Percentiles rank a stretch among this genome's conserved stretches.
phyloP scores from a whole-genome alignment of 148 eudicot genomes.

The Talinum fruticosum region DNA sequence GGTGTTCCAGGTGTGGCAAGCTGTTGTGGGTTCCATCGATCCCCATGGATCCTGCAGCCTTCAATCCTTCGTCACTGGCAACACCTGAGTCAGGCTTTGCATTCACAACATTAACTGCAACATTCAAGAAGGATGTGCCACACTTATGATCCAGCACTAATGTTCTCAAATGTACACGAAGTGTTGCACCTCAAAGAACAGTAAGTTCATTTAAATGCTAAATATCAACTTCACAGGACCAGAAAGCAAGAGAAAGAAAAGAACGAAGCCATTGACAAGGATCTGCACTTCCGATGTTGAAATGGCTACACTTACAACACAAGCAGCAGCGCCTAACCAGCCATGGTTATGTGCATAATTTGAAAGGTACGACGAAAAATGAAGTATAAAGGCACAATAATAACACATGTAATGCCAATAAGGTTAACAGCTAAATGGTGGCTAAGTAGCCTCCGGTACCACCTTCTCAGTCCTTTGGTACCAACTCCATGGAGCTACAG shows the following conservation, averaged over 20 bases:
- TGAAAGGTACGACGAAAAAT: too few relatives aligned
- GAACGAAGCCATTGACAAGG: too few relatives aligned
- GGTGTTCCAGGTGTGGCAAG: conserved; percentile 21
- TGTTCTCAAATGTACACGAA: background rate
- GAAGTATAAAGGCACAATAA: too few relatives aligned
- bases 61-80: conserved; percentile 37
- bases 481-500: too few relatives aligned
- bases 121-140: background rate
- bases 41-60: conserved; percentile 27
- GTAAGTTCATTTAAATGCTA: background rate
- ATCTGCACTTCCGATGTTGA: too few relatives aligned
- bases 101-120: conserved; percentile 46
- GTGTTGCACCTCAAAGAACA: background rate
- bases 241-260: background rate
- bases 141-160: background rate
- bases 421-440: too few relatives aligned
- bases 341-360: too few relatives aligned
- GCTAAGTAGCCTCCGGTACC: too few relatives aligned
- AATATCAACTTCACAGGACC: background rate
- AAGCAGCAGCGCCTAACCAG: too few relatives aligned
- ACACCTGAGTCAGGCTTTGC: conserved; percentile 32
- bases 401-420: too few relatives aligned
- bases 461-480: too few relatives aligned
- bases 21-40: conserved; percentile 31
- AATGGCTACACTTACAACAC: too few relatives aligned